Conservation (phyloP, 441 rosid genomes). For the Bocquillonia castaneifolia region DNA sequence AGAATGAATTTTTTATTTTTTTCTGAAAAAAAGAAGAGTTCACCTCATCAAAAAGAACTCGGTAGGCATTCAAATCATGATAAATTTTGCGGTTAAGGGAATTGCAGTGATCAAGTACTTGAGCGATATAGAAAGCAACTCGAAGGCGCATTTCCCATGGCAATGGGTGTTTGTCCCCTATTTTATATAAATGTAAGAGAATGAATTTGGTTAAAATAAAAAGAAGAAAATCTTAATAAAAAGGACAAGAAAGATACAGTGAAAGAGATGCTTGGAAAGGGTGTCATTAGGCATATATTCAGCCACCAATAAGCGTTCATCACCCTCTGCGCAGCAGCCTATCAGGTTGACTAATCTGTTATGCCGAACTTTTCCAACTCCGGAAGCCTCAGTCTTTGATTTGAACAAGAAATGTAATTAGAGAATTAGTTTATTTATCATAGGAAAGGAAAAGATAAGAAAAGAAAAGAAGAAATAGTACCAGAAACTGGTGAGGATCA, state of each 20-base stretch:
- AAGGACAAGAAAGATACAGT: constrained; percentile 28
- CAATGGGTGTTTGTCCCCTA: constrained; percentile 57
- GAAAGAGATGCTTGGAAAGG: constrained; percentile 54
- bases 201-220: not conserved
- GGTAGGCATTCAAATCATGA: constrained; percentile 54
- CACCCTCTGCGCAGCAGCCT: constrained; percentile 53
- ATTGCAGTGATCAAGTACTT: constrained; percentile 44
- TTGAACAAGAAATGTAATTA: not conserved
- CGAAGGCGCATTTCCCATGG: constrained; percentile 58
- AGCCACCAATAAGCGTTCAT: constrained; percentile 51
- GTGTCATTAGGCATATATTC: constrained; percentile 55
- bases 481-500: constrained; percentile 51
- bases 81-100: constrained; percentile 37
- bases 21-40: too few species aligned
- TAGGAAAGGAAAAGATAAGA: not conserved
- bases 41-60: constrained; percentile 54
- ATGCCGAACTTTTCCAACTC: constrained; percentile 46
- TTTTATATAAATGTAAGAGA: too few species aligned
- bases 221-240: not conserved
- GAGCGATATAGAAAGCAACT: constrained; percentile 42
- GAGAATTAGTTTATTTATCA: not conserved
- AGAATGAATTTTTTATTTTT: too few species aligned
- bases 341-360: constrained; percentile 44
- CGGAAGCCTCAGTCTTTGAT: constrained; percentile 38
- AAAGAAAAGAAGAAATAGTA: constrained; percentile 9